Evolutionary conservation across 768 basidiomycete species (phyloP), one percentile per base, ranked within the genome.

Genomic region (Suillus clintonianus): DNA sequence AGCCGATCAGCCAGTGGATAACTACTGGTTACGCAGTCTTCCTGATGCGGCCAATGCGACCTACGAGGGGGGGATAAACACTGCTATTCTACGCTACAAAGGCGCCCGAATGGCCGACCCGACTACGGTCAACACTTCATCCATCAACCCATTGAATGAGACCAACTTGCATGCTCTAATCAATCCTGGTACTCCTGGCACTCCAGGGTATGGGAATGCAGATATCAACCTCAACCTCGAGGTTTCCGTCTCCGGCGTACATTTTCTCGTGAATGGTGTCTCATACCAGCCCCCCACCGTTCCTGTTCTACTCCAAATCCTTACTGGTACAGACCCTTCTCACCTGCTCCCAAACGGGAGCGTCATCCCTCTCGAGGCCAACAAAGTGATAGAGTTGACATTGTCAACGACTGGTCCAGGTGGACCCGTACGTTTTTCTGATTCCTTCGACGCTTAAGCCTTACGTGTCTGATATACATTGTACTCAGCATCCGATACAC

Each of bases 21-120:
- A n/a, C n/a, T 64, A 88, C 72, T 87, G 85, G 84, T 77, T 86
- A 24, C 80, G 82, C 19, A 78, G 83, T 1, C 17, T 72, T n/a
- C 77, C 81, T 4, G 71, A 30, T 15, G 3, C 66, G 2, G 55
- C 67, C 8, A 65, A 59, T 24, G 14, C 71, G 3, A 64, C 64
- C 17, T 78, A 78, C 53, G 2, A 62, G 0, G 76, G 75, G 7
- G 85, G 85, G 17, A 65, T 84, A 24, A 87, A 85, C 70, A 84
- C 82, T 15, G 87, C 84, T 2, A 85, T 86, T 54, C 72, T 86
- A 6, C 80, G 82, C 14, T 87, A 87, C 69, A 63, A 43, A 11
- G 82, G 82, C 15, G 83, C 82, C 0, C 62, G 74, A 2, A 36
- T 11, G 15, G 65, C 64, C 27, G 73, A 85, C 39, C 85, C 85